Conservation (phyloP, 2,329 filamentous ascomycete genomes). For the Sarocladium brachiariae region DNA sequence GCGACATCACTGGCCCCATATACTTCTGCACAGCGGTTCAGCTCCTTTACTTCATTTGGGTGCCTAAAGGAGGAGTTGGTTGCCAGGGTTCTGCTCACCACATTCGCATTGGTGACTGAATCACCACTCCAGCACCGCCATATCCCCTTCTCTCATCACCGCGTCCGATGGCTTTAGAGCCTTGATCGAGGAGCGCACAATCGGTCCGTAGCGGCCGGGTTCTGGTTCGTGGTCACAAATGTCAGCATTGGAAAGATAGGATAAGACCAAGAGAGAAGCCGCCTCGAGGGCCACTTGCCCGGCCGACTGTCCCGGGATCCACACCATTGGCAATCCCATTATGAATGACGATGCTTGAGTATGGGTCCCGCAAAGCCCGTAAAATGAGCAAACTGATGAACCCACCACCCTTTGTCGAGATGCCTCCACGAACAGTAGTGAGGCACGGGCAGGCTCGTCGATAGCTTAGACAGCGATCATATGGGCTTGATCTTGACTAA, state of each 20-base stretch:
- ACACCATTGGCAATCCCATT: neutral
- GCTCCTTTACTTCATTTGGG: no score
- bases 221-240: neutral
- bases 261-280: neutral
- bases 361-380: neutral
- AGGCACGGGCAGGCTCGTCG: neutral
- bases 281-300: neutral
- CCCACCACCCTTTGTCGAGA: neutral
- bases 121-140: no score
- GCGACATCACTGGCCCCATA: no score
- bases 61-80: no score
- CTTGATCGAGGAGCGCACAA: neutral
- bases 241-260: neutral
- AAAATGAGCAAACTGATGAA: neutral
- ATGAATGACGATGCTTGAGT: neutral
- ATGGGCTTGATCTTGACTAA: neutral
- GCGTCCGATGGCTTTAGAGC: no score
- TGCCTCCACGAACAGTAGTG: neutral
- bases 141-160: neutral
- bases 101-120: no score
- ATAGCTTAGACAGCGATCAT: neutral
- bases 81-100: no score
- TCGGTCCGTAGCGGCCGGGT: neutral
- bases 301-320: constrained; percentile 7
- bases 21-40: no score